Evolutionary conservation across 2,329 filamentous ascomycete species (phyloP).

Genomic region (Orbilia javanica): DNA sequence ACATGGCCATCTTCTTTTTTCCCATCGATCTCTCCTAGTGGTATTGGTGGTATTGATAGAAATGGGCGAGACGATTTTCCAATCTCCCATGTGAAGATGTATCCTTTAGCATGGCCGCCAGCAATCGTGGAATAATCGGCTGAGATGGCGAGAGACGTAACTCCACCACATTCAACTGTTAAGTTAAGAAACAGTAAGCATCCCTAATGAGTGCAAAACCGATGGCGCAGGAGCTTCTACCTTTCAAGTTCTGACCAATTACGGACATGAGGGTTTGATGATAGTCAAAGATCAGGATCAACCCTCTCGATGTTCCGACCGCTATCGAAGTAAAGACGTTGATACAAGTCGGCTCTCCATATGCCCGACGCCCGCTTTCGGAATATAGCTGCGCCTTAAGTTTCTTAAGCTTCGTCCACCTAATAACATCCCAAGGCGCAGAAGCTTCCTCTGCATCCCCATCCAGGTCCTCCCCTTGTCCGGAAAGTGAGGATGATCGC

Average conservation of each 20-base stretch:
- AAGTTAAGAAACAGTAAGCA: slow-evolving; percentile 29
- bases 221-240: slow-evolving; percentile 65
- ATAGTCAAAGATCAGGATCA: slow-evolving; percentile 96
- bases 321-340: slow-evolving; percentile 89
- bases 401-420: slow-evolving; percentile 94
- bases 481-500: slow-evolving; percentile 82
- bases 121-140: slow-evolving; percentile 94
- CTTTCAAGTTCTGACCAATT: slow-evolving; percentile 91
- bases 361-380: slow-evolving; percentile 89
- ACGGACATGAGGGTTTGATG: slow-evolving; percentile 95
- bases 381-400: slow-evolving; percentile 91
- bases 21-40: slow-evolving; percentile 74
- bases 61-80: slow-evolving; percentile 85
- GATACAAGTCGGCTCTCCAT: slow-evolving; percentile 90
- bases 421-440: slow-evolving; percentile 94
- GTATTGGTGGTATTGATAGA: slow-evolving; percentile 83
- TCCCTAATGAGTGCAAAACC: neutral
- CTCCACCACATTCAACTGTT: slow-evolving; percentile 90
- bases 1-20: slow-evolving; percentile 85
- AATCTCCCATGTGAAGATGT: slow-evolving; percentile 98
- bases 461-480: slow-evolving; percentile 73
- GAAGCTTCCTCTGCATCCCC: slow-evolving; percentile 77
- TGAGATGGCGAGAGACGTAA: slow-evolving; percentile 89
- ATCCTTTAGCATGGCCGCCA: slow-evolving; percentile 87
- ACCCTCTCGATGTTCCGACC: slow-evolving; percentile 91